Evolutionary conservation across 495 filamentous ascomycete species (phyloP).

Genomic region (Baudoinia panamericana): DNA sequence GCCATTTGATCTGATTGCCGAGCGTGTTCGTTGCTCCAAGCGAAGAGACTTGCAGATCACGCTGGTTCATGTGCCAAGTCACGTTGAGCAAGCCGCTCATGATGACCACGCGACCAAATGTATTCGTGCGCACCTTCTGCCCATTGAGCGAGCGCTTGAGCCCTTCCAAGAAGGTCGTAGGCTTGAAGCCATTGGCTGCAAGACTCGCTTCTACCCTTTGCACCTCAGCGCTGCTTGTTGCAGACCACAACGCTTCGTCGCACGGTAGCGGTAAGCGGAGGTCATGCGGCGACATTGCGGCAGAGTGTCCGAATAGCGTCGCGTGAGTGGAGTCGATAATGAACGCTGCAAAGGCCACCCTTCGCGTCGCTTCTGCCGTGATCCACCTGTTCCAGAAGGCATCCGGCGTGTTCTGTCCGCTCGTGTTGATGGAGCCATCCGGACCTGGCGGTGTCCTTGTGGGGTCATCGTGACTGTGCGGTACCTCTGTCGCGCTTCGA

Average conservation of each 20-base stretch:
- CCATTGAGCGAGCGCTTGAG: slow-evolving; percentile 81
- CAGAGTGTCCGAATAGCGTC: slow-evolving; percentile 96
- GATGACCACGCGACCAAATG: slow-evolving; percentile 86
- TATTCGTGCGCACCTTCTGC: slow-evolving; percentile 79
- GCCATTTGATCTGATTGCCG: slow-evolving; percentile 86
- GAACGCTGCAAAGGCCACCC: slow-evolving; percentile 89
- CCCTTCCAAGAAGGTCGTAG: slow-evolving; percentile 79
- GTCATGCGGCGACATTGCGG: slow-evolving; percentile 94
- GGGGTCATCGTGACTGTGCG: slow-evolving; percentile 52
- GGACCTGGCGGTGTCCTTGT: slow-evolving; percentile 37
- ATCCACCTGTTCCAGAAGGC: slow-evolving; percentile 98
- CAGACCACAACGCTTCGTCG: slow-evolving; percentile 88
- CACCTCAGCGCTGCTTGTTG: slow-evolving; percentile 78
- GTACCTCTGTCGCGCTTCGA: slow-evolving; percentile 75
- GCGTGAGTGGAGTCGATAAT: slow-evolving; percentile 92
- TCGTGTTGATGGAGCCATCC: slow-evolving; percentile 27
- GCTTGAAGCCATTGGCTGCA: slow-evolving; percentile 70
- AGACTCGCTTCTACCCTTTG: slow-evolving; percentile 73
- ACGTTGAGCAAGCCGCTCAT: slow-evolving; percentile 92
- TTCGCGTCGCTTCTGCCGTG: slow-evolving; percentile 77
- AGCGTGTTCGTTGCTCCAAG: slow-evolving; percentile 66
- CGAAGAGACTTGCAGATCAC: slow-evolving; percentile 86
- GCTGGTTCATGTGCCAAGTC: slow-evolving; percentile 95
- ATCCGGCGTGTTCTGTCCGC: slow-evolving; percentile 49
- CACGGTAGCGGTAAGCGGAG: slow-evolving; percentile 85